Conservation (phyloP, 495 filamentous ascomycete genomes). For the Penicillium antarcticum region DNA sequence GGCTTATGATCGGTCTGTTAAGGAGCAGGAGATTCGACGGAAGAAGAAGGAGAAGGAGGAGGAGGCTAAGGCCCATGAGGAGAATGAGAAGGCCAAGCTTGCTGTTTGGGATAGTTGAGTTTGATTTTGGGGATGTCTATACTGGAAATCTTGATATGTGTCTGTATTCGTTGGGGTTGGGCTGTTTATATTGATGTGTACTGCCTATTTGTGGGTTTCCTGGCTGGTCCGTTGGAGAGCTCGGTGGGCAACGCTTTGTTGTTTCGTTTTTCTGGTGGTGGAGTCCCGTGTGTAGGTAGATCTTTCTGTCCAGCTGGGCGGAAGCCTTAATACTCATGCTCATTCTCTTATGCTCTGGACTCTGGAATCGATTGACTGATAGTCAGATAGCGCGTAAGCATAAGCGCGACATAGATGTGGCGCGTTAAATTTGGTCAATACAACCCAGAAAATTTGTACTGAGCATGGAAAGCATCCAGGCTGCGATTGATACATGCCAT, state of each 20-base stretch:
- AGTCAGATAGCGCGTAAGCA: too few species aligned
- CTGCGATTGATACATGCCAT: too few species aligned
- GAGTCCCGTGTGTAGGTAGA: too few species aligned
- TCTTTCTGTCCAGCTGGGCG: too few species aligned
- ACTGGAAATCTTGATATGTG: constrained; percentile 1
- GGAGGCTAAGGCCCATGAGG: constrained; percentile 59
- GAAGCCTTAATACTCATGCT: too few species aligned
- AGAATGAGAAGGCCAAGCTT: constrained; percentile 65
- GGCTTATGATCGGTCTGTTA: constrained; percentile 79
- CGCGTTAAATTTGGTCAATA: too few species aligned
- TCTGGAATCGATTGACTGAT: too few species aligned
- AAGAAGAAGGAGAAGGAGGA: constrained; percentile 71
- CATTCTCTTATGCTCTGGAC: too few species aligned
- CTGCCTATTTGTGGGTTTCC: background rate
- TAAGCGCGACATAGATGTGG: too few species aligned
- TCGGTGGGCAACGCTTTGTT: background rate
- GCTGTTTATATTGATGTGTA: background rate
- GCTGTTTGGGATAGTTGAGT: constrained; percentile 80
- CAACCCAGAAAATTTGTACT: too few species aligned
- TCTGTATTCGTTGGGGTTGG: constrained; percentile 5
- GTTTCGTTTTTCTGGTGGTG: background rate
- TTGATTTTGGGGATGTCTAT: background rate
- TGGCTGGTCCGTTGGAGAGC: background rate
- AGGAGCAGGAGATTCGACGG: constrained; percentile 80
- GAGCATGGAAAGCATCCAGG: too few species aligned